phyloP scores from a whole-genome alignment of 768 basidiomycete genomes.

The Rhodocollybia butyracea region DNA sequence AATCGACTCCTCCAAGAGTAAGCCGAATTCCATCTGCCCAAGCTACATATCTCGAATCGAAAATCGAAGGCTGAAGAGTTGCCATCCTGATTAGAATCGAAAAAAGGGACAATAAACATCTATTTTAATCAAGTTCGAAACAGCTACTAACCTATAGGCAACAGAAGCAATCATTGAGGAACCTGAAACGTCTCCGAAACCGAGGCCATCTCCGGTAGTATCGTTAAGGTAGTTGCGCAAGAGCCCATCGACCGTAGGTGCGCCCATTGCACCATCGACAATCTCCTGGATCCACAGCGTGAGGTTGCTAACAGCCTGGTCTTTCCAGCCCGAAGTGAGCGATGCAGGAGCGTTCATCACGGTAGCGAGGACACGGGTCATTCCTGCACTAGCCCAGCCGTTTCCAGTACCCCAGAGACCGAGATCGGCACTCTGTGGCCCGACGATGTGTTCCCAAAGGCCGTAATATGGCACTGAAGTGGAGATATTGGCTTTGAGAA shows the following conservation, averaged over 20 bases:
- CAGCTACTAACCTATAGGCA: conserved; percentile 3
- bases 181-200: conserved; percentile 14
- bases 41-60: conserved; percentile 1
- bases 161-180: conserved; percentile 10
- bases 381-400: conserved; percentile 71
- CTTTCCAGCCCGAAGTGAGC: conserved; percentile 17
- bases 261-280: conserved; percentile 21
- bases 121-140: not conserved
- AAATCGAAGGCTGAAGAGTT: conserved; percentile 7
- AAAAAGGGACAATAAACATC: not conserved
- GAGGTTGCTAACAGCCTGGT: conserved; percentile 24
- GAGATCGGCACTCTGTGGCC: conserved; percentile 32
- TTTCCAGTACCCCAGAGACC: conserved; percentile 57
- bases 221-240: conserved; percentile 16
- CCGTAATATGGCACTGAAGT: not conserved
- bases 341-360: conserved; percentile 36
- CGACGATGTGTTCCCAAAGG: conserved; percentile 31
- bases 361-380: conserved; percentile 56
- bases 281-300: conserved; percentile 42
- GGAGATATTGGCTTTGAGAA: conserved; percentile 25
- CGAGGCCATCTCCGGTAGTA: conserved; percentile 10
- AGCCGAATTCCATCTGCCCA: conserved; percentile 11
- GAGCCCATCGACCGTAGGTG: conserved; percentile 8
- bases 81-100: conserved; percentile 7
- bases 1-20: not conserved